Evolutionary conservation across 2,329 filamentous ascomycete genomes (phyloP).

Genomic region (Ilyonectria robusta): DNA sequence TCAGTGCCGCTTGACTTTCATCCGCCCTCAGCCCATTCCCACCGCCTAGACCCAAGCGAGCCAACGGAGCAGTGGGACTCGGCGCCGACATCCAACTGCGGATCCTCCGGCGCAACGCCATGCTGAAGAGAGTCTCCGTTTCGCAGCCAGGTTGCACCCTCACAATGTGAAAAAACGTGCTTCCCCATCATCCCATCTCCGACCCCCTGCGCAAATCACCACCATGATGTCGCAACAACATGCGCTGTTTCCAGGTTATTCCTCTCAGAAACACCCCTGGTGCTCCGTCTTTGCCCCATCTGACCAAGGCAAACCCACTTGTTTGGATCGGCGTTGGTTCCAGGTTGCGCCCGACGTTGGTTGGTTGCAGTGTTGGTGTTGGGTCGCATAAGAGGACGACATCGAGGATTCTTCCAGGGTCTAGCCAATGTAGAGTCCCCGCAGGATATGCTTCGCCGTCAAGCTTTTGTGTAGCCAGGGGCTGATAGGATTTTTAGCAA

Average conservation of each 20-base stretch:
- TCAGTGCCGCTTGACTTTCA: conserved; percentile 18
- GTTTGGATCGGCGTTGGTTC: background rate
- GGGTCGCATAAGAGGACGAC: background rate
- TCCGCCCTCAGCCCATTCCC: conserved; percentile 15
- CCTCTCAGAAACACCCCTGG: background rate
- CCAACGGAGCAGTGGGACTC: conserved; percentile 7
- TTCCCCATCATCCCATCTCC: conserved; percentile 14
- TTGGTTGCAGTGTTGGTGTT: background rate
- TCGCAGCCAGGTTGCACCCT: background rate
- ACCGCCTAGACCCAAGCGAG: conserved; percentile 18
- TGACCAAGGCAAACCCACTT: background rate
- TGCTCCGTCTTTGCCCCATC: conserved; percentile 5
- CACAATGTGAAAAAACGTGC: conserved; percentile 5
- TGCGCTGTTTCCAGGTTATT: background rate
- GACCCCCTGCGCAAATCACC: conserved; percentile 11
- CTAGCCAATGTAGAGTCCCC: background rate
- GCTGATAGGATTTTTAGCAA: conserved; percentile 14
- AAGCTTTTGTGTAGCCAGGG: conserved; percentile 26
- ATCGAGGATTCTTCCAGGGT: conserved; percentile 2
- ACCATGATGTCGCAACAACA: conserved; percentile 4
- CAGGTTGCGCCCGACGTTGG: background rate
- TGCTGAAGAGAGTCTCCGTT: conserved; percentile 1
- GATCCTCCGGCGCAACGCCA: conserved; percentile 1
- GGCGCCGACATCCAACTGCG: conserved; percentile 3
- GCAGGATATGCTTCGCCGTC: conserved; percentile 23